Conservation (phyloP, 164 flowering plant genomes). For the Sedum album region DNA sequence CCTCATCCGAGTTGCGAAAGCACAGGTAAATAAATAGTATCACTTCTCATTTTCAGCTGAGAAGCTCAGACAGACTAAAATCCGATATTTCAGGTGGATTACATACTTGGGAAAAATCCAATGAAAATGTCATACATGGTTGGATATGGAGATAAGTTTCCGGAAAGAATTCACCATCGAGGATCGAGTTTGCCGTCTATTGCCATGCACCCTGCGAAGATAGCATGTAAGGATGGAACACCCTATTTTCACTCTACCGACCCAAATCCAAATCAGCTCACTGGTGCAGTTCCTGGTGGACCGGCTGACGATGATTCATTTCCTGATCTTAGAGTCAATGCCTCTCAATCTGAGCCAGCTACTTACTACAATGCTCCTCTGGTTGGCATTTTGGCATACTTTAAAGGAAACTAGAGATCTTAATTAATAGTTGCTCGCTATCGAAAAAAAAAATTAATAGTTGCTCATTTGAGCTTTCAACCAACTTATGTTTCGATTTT, state of each 20-base stretch:
- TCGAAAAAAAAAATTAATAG: too few relatives aligned
- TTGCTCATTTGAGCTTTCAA: too few relatives aligned
- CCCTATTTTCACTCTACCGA: background rate
- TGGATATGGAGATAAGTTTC: conserved; percentile 28
- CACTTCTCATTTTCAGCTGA: too few relatives aligned
- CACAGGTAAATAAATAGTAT: background rate
- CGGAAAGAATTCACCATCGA: conserved; percentile 31
- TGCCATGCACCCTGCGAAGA: background rate
- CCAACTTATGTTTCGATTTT: too few relatives aligned
- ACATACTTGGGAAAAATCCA: conserved; percentile 35
- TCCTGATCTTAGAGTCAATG: conserved; percentile 17
- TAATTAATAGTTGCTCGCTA: background rate
- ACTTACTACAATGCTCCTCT: conserved; percentile 40
- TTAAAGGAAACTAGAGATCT: background rate
- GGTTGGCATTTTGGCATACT: conserved; percentile 26
- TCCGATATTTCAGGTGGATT: conserved; percentile 23
- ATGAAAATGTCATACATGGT: conserved; percentile 40
- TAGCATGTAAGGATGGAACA: conserved; percentile 24
- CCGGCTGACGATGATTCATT: conserved; percentile 24
- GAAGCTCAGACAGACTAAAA: background rate
- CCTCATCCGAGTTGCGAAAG: background rate
- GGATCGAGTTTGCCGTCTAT: conserved; percentile 29
- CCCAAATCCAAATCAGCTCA: conserved; percentile 25
- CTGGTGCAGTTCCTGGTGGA: conserved; percentile 41
- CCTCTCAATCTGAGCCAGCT: conserved; percentile 27